A percentile compares a stretch with the other conserved stretches of the same genome.
Evolutionary conservation across 306 rosid genomes (phyloP).

Genomic region (Cucumis sativus): DNA sequence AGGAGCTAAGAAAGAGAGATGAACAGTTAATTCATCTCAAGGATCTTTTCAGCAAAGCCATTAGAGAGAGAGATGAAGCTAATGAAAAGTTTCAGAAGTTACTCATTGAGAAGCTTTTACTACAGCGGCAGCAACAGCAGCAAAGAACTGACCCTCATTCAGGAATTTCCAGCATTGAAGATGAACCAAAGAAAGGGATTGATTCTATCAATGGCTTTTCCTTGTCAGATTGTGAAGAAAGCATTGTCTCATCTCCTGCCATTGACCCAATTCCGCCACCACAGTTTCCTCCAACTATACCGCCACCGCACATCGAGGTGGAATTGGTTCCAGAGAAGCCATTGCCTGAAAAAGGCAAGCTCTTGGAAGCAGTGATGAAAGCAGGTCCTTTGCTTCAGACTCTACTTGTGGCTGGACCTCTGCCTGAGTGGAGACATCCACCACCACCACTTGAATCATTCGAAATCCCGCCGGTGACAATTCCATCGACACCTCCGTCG

Average conservation of each 20-base stretch:
- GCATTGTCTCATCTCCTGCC: conserved; percentile 89
- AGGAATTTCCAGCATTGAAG: conserved; percentile 89
- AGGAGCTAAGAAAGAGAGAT: conserved; percentile 73
- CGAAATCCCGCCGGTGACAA: conserved; percentile 82
- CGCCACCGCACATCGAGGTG: conserved; percentile 11
- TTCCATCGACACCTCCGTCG: conserved; percentile 33
- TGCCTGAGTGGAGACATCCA: conserved; percentile 98
- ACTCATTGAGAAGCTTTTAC: conserved; percentile 41
- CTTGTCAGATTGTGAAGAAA: conserved; percentile 92
- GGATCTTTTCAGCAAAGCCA: conserved; percentile 53
- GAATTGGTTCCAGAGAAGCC: conserved; percentile 48
- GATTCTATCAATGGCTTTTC: conserved; percentile 70
- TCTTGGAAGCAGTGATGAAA: conserved; percentile 91
- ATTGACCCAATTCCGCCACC: conserved; percentile 40
- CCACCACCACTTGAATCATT: conserved; percentile 89
- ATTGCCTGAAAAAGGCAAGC: conserved; percentile 94
- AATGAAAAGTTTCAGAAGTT: conserved; percentile 53
- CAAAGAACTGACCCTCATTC: conserved; percentile 51
- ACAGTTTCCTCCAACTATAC: conserved; percentile 17
- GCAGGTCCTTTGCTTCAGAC: conserved; percentile 95
- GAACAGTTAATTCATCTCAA: conserved; percentile 52
- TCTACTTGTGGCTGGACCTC: conserved; percentile 86
- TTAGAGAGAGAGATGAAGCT: conserved; percentile 75
- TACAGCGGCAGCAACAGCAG: conserved; percentile 20
- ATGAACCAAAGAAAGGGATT: conserved; percentile 68